phyloP scores from a whole-genome alignment of 1,284 basidiomycete genomes.

The Moesziomyces globuligerus region DNA sequence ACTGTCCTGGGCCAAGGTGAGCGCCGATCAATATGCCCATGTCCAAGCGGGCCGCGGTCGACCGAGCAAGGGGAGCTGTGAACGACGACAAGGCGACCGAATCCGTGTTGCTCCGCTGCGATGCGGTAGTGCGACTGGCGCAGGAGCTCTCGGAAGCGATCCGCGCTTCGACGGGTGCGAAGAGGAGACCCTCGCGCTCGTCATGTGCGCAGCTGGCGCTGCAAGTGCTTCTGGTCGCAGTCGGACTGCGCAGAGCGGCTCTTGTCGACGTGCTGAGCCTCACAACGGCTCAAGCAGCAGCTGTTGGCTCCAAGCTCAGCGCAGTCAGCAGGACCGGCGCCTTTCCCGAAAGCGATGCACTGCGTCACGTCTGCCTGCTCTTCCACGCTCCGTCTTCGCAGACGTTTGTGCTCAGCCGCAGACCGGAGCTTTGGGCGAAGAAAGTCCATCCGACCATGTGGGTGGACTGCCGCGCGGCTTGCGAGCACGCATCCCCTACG shows the following conservation, averaged over 20 bases:
- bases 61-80: background rate
- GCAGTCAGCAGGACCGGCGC: background rate
- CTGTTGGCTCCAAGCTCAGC: constrained; percentile 6
- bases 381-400: constrained; percentile 20
- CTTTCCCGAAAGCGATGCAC: background rate
- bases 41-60: background rate
- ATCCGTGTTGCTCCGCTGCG: background rate
- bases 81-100: background rate
- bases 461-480: constrained; percentile 11
- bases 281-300: constrained; percentile 11
- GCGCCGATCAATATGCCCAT: background rate
- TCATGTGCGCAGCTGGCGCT: constrained; percentile 21
- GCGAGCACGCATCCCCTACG: constrained; percentile 8
- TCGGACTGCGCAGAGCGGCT: constrained; percentile 28
- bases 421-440: constrained; percentile 15
- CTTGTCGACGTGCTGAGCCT: constrained; percentile 20
- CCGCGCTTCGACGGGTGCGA: background rate
- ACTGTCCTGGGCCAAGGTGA: background rate
- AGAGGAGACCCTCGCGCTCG: constrained; percentile 5
- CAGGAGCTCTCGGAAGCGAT: constrained; percentile 6
- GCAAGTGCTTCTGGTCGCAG: constrained; percentile 17
- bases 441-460: constrained; percentile 1
- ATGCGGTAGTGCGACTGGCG: constrained; percentile 4
- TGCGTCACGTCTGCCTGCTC: constrained; percentile 10
- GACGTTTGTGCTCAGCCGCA: constrained; percentile 17